Base-by-base conservation (phyloP, 805 yeast species). In the Yarrowia hollandica region DNA sequence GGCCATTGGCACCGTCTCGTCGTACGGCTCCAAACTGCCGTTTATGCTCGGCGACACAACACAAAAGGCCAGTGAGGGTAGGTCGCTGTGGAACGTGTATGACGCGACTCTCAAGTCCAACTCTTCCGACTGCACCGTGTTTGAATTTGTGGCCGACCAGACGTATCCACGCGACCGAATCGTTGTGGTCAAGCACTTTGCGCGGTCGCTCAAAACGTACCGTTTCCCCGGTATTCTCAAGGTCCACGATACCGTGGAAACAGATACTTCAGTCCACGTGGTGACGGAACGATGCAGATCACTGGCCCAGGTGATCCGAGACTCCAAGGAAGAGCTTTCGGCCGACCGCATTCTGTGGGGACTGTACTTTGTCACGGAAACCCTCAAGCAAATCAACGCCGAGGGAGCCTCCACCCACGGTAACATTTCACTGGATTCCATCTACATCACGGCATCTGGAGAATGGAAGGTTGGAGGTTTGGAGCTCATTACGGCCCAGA, bases 381-480 rank as follows among this genome's bases (percentile, higher is more conserved):
- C 88, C 0, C 65, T 88, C 59, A 77, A 74, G 63, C 83, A 80
- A 61, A 74, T 88, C 50, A 84, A 85, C 63, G 74, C 71, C 22
- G 86, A 82, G 61, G 78, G 74, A 31, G 67, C 75, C 5, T 80
- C 85, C 22, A 74, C 86, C 5, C 86, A 88, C 66, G 92, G 90
- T 5, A 82, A 82, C 61, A 63, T 89, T 11, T 77, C 80, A 60
- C 64, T 73, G 16, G 75, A 79, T 37, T 80, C 87, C 1, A 78
- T 91, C 0, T 90, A 74, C 68, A 83, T 88, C 14, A 85, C 81
- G 59, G 79, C 77, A 26, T 67, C 76, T 14, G 96, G 97, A 12
- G 95, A 87, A 67, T 89, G 96, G 92, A 85, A 82, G 61, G 68
- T 91, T 23, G 86, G 87, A 61, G 96, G 96, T 0, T 83, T 90